A percentile compares a stretch with the other conserved stretches of the same genome.
Conservation (phyloP, 1,139 yeast species). For the Sugiyamaella neomexicana region DNA sequence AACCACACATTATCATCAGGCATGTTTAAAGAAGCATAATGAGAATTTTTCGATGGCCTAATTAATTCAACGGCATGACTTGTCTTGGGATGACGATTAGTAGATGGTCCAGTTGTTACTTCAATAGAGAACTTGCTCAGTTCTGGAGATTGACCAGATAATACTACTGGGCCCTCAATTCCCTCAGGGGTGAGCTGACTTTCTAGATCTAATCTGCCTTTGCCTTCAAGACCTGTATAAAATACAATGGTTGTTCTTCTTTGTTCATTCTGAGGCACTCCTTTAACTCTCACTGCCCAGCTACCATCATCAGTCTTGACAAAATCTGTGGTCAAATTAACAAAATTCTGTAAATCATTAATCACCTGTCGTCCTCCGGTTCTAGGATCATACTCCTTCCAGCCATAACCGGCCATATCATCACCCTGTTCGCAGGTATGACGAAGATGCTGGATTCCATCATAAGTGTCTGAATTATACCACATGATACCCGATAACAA, state of each 20-base stretch:
- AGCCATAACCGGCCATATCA: conserved; percentile 72
- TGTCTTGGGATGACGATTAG: conserved; percentile 36
- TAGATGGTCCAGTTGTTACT: conserved; percentile 35
- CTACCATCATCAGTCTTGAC: conserved; percentile 68
- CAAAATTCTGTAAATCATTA: conserved; percentile 61
- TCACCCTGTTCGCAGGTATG: conserved; percentile 81
- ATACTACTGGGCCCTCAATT: conserved; percentile 34
- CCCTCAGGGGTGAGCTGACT: conserved; percentile 36
- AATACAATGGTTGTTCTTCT: conserved; percentile 64
- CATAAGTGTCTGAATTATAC: conserved; percentile 67
- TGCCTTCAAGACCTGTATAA: conserved; percentile 74
- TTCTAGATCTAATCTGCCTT: conserved; percentile 38
- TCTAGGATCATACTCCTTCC: conserved; percentile 86
- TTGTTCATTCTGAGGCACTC: conserved; percentile 56
- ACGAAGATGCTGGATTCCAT: conserved; percentile 62
- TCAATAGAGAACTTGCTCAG: conserved; percentile 40
- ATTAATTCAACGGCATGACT: conserved; percentile 34
- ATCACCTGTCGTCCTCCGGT: conserved; percentile 81
- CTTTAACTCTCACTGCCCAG: conserved; percentile 74
- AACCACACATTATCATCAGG: conserved; percentile 79
- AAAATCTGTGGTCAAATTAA: conserved; percentile 68
- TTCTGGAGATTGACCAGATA: conserved; percentile 38
- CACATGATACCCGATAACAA: conserved; percentile 84
- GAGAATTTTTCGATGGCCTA: conserved; percentile 48
- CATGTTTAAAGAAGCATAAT: conserved; percentile 67